These are phyloP conservation scores for Apophysomyces elegans DNA, from an alignment of 371 early-diverging fungal species.

Conservation along the genomic window DNA sequence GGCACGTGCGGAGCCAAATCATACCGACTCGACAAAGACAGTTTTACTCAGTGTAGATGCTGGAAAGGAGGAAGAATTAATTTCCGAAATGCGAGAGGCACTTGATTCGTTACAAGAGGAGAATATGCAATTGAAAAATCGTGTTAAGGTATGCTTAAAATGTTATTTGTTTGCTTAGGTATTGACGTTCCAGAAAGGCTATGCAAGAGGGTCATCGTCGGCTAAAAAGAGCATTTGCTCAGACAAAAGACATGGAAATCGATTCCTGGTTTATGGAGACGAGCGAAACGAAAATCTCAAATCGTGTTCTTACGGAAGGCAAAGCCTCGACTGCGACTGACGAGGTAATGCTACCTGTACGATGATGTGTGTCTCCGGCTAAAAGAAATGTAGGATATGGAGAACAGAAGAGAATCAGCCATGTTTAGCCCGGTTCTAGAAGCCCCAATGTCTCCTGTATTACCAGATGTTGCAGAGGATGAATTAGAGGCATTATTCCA, in stretches of 20 bases:
- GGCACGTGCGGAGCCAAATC: conserved; percentile 18
- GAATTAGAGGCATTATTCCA: background rate
- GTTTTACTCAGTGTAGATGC: conserved; percentile 39
- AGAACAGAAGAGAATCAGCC: conserved; percentile 13
- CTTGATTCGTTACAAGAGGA: conserved; percentile 42
- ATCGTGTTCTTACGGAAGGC: background rate
- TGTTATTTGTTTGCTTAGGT: background rate
- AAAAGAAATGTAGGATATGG: background rate
- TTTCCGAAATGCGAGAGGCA: conserved; percentile 45
- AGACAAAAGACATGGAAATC: conserved; percentile 19
- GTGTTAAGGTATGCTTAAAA: conserved; percentile 28
- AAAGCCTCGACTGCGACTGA: background rate
- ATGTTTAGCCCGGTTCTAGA: conserved; percentile 23
- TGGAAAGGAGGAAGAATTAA: conserved; percentile 43
- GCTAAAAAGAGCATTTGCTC: conserved; percentile 43
- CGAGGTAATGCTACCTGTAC: background rate
- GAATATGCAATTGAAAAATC: conserved; percentile 38
- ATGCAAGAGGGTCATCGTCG: conserved; percentile 44
- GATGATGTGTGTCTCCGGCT: background rate
- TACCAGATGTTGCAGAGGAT: conserved; percentile 21
- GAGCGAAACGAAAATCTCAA: background rate
- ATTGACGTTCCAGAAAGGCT: conserved; percentile 16
- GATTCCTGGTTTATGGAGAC: conserved; percentile 14
- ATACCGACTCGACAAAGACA: conserved; percentile 24
- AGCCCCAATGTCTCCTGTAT: conserved; percentile 13